Conservation (phyloP, 2,329 filamentous ascomycete species). For the Berkeleyomyces basicola region DNA sequence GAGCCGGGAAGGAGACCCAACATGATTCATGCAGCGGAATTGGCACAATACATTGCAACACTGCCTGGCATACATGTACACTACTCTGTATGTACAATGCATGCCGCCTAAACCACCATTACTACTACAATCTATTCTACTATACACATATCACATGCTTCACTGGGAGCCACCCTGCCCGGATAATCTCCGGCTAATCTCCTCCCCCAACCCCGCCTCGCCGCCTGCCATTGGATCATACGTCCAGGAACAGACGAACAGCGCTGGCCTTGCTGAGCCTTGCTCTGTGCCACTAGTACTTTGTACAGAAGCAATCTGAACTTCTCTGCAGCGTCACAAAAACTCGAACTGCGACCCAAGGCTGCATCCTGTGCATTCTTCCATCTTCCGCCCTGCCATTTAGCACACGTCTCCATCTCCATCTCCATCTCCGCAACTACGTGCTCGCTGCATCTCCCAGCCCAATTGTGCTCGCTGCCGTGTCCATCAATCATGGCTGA, state of each 20-base stretch:
- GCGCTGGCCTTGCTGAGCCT: slow-evolving; percentile 1
- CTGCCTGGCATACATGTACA: neutral
- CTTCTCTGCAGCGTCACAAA: neutral
- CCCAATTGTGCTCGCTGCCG: slow-evolving; percentile 15
- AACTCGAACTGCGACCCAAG: neutral
- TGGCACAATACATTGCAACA: neutral
- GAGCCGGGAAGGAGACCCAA: neutral
- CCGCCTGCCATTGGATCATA: slow-evolving; percentile 3
- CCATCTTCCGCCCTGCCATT: neutral
- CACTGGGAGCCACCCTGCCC: neutral
- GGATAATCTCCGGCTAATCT: neutral
- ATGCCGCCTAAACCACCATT: neutral
- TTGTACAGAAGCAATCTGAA: no score
- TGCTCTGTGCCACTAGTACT: neutral
- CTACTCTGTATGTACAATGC: no score
- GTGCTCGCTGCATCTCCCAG: slow-evolving; percentile 13
- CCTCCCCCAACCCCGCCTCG: slow-evolving; percentile 1
- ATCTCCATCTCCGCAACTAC: slow-evolving; percentile 13
- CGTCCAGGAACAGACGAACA: neutral
- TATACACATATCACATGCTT: neutral
- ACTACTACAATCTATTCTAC: neutral
- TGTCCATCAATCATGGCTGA: slow-evolving; percentile 18
- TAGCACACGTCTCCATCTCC: neutral
- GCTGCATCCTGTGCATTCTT: neutral
- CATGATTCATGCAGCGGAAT: neutral